Conservation (phyloP, 2,329 filamentous ascomycete species). For the Nemania sp. region DNA sequence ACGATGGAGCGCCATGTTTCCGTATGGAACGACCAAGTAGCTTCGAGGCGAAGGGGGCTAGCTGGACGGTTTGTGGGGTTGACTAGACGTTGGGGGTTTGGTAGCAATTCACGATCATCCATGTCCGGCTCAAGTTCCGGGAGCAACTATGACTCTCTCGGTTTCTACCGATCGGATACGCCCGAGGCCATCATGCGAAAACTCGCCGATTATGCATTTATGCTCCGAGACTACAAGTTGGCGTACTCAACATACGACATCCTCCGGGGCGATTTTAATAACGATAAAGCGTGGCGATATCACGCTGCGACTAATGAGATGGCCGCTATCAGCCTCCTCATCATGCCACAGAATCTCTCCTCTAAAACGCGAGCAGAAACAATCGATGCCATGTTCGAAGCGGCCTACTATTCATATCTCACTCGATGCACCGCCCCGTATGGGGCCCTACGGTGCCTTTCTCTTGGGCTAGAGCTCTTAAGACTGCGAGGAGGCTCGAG, state of each 20-base stretch:
- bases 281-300: slow-evolving; percentile 97
- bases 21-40: slow-evolving; percentile 97
- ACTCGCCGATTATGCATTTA: slow-evolving; percentile 93
- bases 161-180: slow-evolving; percentile 85
- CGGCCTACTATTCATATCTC: slow-evolving; percentile 91
- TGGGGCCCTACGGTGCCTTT: slow-evolving; percentile 81
- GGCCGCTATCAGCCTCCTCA: slow-evolving; percentile 84
- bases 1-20: slow-evolving; percentile 95
- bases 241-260: slow-evolving; percentile 93
- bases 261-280: slow-evolving; percentile 86
- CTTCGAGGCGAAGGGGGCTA: slow-evolving; percentile 87
- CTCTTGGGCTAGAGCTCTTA: slow-evolving; percentile 83
- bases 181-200: slow-evolving; percentile 94
- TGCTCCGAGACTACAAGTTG: slow-evolving; percentile 96
- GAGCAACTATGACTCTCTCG: slow-evolving; percentile 81
- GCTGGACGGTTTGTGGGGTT: slow-evolving; percentile 94
- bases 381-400: slow-evolving; percentile 88
- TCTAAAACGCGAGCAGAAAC: slow-evolving; percentile 83
- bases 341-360: slow-evolving; percentile 77
- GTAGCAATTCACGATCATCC: slow-evolving; percentile 71
- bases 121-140: slow-evolving; percentile 63
- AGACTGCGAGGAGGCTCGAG: slow-evolving; percentile 82
- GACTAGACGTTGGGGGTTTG: slow-evolving; percentile 91
- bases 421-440: slow-evolving; percentile 85
- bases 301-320: slow-evolving; percentile 96